These are phyloP conservation scores for Balansia obtecta DNA, from an alignment of 2,329 filamentous ascomycete species.

Conservation along the genomic window DNA sequence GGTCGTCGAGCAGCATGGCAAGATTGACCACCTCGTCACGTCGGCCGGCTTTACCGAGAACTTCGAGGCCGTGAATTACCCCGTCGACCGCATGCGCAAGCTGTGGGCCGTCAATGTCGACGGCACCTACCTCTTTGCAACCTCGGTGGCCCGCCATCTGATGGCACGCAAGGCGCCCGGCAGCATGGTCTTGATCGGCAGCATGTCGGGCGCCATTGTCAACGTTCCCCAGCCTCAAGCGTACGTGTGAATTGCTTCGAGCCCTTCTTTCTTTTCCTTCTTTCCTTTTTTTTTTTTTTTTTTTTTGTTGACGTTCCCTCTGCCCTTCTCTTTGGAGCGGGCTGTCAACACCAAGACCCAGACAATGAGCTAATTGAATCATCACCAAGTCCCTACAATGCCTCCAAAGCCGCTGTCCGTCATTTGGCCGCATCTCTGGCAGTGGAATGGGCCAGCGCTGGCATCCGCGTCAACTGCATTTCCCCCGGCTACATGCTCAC, in stretches of 20 bases:
- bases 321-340: too few relatives aligned
- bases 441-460: slow-evolving; percentile 82
- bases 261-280: background rate
- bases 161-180: slow-evolving; percentile 70
- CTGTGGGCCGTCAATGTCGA: slow-evolving; percentile 90
- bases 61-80: slow-evolving; percentile 83
- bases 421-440: slow-evolving; percentile 80
- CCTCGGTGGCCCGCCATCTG: slow-evolving; percentile 72
- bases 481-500: slow-evolving; percentile 95
- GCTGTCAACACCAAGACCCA: too few relatives aligned
- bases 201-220: slow-evolving; percentile 88
- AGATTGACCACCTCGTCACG: slow-evolving; percentile 85
- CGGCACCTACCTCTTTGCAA: slow-evolving; percentile 83
- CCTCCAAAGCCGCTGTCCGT: slow-evolving; percentile 80
- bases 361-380: slow-evolving; percentile 8
- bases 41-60: slow-evolving; percentile 97
- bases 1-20: slow-evolving; percentile 47
- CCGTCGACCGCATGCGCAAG: slow-evolving; percentile 81
- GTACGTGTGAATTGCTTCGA: slow-evolving; percentile 23
- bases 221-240: slow-evolving; percentile 91
- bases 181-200: slow-evolving; percentile 88
- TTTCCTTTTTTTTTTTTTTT: background rate
- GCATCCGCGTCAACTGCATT: slow-evolving; percentile 91
- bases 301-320: too few relatives aligned
- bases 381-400: slow-evolving; percentile 75